Evolutionary conservation across 1,139 yeast genomes (phyloP).

Genomic region (Diutina pseudorugosa): DNA sequence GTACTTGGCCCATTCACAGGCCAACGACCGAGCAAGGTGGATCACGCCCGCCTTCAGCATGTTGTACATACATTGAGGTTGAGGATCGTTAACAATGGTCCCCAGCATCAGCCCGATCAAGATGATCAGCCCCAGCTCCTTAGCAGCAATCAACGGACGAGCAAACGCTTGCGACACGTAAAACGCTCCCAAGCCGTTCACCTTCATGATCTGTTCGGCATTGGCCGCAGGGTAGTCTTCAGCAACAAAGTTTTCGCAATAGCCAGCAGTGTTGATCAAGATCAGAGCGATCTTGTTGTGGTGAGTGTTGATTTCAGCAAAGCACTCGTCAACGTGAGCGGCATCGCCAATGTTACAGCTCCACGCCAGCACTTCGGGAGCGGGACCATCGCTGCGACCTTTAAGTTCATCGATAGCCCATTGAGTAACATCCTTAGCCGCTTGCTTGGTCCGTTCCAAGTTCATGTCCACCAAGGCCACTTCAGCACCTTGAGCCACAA

Average conservation of each 20-base stretch:
- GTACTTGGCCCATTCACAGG: constrained; percentile 42
- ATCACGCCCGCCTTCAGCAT: constrained; percentile 42
- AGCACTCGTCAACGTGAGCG: constrained; percentile 43
- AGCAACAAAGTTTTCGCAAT: constrained; percentile 37
- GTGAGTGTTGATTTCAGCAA: constrained; percentile 30
- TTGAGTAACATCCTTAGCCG: constrained; percentile 43
- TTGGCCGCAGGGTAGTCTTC: constrained; percentile 63
- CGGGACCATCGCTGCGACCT: constrained; percentile 22
- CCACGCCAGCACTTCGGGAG: constrained; percentile 54
- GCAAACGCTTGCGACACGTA: constrained; percentile 55
- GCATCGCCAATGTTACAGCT: constrained; percentile 67
- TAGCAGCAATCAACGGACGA: constrained; percentile 48
- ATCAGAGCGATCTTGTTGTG: constrained; percentile 50
- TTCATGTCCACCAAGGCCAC: constrained; percentile 68
- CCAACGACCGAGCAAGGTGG: constrained; percentile 35
- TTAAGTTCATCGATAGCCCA: constrained; percentile 43
- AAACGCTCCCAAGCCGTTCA: constrained; percentile 65
- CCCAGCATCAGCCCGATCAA: constrained; percentile 40
- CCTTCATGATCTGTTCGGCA: constrained; percentile 59
- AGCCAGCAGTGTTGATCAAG: constrained; percentile 74
- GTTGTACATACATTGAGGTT: constrained; percentile 38
- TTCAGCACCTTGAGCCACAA: constrained; percentile 42
- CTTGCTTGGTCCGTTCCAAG: constrained; percentile 43
- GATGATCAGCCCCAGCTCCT: constrained; percentile 35
- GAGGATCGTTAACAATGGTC: constrained; percentile 38